Conservation (phyloP, 2,329 filamentous ascomycete genomes). For the Achaetomium macrosporum region DNA sequence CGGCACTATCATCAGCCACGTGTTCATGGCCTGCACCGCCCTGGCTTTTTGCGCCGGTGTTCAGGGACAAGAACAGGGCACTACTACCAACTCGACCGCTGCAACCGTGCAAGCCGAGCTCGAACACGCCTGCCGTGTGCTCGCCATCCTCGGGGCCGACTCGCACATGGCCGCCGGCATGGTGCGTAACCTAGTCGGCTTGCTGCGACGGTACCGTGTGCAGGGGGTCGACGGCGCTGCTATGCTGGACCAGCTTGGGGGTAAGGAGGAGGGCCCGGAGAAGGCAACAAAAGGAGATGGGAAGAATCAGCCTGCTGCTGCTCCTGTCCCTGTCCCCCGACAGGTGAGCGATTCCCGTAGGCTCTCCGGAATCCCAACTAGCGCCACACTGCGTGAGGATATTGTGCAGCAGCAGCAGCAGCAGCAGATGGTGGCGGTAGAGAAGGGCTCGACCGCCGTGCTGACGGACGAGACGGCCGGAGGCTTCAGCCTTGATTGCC, state of each 20-base stretch:
- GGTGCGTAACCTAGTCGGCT: background rate
- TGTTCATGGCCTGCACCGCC: constrained; percentile 2
- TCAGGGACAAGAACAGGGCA: background rate
- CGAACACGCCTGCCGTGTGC: background rate
- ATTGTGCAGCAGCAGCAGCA: background rate
- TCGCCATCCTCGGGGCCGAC: background rate
- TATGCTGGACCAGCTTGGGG: background rate
- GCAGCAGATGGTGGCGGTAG: background rate
- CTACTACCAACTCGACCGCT: background rate
- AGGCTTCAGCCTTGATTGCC: background rate
- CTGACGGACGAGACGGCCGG: background rate
- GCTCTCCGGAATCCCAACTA: no score
- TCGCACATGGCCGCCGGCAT: background rate
- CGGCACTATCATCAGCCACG: constrained; percentile 3
- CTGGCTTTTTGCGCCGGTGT: constrained; percentile 1
- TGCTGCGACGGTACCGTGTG: background rate
- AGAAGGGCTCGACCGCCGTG: background rate
- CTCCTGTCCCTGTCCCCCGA: no score
- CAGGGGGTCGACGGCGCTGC: background rate
- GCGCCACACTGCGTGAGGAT: no score
- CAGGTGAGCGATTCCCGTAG: no score
- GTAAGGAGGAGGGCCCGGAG: background rate
- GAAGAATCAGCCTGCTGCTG: background rate
- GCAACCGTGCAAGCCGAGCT: background rate
- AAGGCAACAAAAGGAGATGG: background rate